Conservation (phyloP, 2,329 filamentous ascomycete genomes). For the Hyphodiscus sp. region DNA sequence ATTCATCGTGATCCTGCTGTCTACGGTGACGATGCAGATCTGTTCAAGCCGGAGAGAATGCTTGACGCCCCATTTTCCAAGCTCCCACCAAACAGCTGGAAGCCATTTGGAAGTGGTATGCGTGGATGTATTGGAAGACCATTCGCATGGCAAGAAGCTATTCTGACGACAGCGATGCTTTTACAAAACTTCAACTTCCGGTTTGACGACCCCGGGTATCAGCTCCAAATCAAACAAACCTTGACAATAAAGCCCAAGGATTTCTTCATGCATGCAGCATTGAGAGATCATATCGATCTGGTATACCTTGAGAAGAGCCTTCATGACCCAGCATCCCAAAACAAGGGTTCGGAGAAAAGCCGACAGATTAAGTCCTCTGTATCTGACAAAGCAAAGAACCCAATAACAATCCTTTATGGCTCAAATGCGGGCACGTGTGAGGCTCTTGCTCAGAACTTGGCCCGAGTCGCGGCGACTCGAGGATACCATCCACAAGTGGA, state of each 20-base stretch:
- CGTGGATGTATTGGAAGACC: constrained; percentile 66
- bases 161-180: constrained; percentile 55
- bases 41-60: constrained; percentile 69
- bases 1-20: constrained; percentile 58
- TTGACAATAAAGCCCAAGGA: constrained; percentile 59
- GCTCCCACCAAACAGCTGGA: constrained; percentile 58
- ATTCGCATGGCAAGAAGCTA: constrained; percentile 69
- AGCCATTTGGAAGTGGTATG: constrained; percentile 69
- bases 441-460: constrained; percentile 57
- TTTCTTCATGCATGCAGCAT: constrained; percentile 53
- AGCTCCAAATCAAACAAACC: constrained; percentile 47
- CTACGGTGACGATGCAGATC: constrained; percentile 57
- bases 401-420: constrained; percentile 62
- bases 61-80: constrained; percentile 61
- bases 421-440: constrained; percentile 73
- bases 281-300: constrained; percentile 43
- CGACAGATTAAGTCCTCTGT: not conserved
- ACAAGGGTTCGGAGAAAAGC: constrained; percentile 30
- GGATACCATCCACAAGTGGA: constrained; percentile 50
- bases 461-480: constrained; percentile 48
- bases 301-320: constrained; percentile 36
- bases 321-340: constrained; percentile 7
- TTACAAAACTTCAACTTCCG: constrained; percentile 67
- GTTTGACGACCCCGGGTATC: constrained; percentile 54
- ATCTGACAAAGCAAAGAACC: constrained; percentile 10